Evolutionary conservation across 352 stramenopile genomes (phyloP), one percentile per base, ranked within the genome.

Genomic region (Chrysophaeum taylorii): DNA sequence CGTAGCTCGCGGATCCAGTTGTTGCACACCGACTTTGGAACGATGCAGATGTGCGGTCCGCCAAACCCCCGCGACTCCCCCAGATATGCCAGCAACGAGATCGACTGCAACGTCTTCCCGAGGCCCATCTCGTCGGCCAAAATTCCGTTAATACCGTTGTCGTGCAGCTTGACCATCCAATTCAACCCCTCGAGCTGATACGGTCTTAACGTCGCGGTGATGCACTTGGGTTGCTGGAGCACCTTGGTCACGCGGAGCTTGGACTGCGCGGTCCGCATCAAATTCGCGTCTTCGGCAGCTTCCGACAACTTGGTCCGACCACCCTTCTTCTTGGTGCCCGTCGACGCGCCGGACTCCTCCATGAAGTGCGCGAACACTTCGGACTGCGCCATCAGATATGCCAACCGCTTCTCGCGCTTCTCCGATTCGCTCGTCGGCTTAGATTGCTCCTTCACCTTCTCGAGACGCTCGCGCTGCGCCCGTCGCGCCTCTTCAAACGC

Each of bases 171-270:
- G 68, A 98, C 89, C 83, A 98, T 92, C 94, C 94, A 98, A 80
- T 96, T 98, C 35, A 98, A 78, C 36, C 93, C 94, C 85, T 98
- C 93, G 9, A 98, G 78, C 78, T 98, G 94, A 75, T 98, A 98
- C 35, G 82, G 76, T 52, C 95, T 89, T 93, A 98, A 97, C 0
- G 76, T 89, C 41, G 92, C 89, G 69, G 96, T 89, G 78, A 95
- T 94, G n/a, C 86, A 79, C 0, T 81, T 90, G 60, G 93, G 92
- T 67, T 95, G 87, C 15, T 88, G 91, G 45, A 96, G 81, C 1
- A 96, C 82, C 66, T 96, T 88, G 31, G 93, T 87, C 63, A 94
- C 82, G 73, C 90, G 74, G 18, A 86, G 84, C 64, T 92, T 86
- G n/a, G 81, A 90, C 27, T 90, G 79, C 21, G 89, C 85, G 29